Conservation (phyloP, 2,329 filamentous ascomycete species). For the Volutella citrinella region DNA sequence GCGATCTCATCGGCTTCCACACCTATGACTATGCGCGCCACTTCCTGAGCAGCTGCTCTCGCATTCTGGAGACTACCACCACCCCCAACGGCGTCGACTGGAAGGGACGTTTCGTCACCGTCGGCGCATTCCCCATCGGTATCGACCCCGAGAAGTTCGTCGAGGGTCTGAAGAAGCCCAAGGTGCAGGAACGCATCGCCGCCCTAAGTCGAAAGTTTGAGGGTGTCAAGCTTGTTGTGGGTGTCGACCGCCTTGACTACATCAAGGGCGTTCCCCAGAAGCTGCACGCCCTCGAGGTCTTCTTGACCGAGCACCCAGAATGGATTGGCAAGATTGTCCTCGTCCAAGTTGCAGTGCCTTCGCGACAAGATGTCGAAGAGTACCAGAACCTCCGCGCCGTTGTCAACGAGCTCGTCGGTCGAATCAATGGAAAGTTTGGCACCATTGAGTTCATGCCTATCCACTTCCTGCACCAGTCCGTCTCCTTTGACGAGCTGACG, state of each 20-base stretch:
- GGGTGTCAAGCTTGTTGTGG: slow-evolving; percentile 93
- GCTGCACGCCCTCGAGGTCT: slow-evolving; percentile 92
- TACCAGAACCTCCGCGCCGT: slow-evolving; percentile 95
- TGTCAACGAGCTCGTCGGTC: slow-evolving; percentile 93
- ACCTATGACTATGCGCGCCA: slow-evolving; percentile 99
- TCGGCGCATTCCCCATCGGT: slow-evolving; percentile 95
- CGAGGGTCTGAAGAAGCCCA: slow-evolving; percentile 79
- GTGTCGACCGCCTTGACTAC: slow-evolving; percentile 94
- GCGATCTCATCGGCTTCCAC: slow-evolving; percentile 95
- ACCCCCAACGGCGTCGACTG: slow-evolving; percentile 93
- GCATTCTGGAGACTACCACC: slow-evolving; percentile 76
- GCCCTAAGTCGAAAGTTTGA: slow-evolving; percentile 87
- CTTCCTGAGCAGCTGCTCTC: slow-evolving; percentile 94
- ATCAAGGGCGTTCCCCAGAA: slow-evolving; percentile 99
- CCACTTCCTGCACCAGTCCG: slow-evolving; percentile 96
- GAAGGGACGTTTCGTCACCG: slow-evolving; percentile 81
- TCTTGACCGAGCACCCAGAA: slow-evolving; percentile 93
- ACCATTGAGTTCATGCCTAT: slow-evolving; percentile 99
- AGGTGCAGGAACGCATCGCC: slow-evolving; percentile 83
- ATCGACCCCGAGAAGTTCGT: slow-evolving; percentile 97
- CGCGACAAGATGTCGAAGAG: slow-evolving; percentile 92
- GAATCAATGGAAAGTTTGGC: slow-evolving; percentile 96
- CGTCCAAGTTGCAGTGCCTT: slow-evolving; percentile 93
- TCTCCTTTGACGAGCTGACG: slow-evolving; percentile 90
- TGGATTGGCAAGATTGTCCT: slow-evolving; percentile 98